A percentile compares a stretch with the other conserved stretches of the same genome.
phyloP scores from a whole-genome alignment of 1,284 basidiomycete genomes.

The Afroboletus lepidellus region DNA sequence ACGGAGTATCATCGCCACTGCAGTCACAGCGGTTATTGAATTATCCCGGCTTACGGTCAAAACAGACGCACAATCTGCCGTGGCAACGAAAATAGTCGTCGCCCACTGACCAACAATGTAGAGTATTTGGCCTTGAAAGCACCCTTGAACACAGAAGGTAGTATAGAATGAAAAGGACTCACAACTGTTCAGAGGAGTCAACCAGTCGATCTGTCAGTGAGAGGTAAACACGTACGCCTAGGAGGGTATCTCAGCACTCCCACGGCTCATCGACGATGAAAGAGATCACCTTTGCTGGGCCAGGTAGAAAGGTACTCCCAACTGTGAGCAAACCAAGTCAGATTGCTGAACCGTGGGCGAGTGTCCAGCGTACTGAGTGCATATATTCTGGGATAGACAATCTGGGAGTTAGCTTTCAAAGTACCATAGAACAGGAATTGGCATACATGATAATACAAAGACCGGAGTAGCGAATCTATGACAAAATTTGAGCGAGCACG shows the following conservation, averaged over 20 bases:
- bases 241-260: background rate
- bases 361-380: background rate
- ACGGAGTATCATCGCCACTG: slow-evolving; percentile 15
- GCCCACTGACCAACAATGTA: slow-evolving; percentile 3
- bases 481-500: background rate
- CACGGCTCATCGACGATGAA: background rate
- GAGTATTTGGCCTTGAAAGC: background rate
- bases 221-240: background rate
- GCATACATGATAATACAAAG: slow-evolving; percentile 1
- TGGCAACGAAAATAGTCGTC: background rate
- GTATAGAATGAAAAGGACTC: background rate
- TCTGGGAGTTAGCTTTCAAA: background rate
- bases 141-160: background rate
- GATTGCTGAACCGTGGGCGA: background rate
- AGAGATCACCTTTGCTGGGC: slow-evolving; percentile 2
- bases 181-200: slow-evolving; percentile 4
- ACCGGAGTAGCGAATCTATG: slow-evolving; percentile 8
- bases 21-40: background rate
- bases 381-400: background rate
- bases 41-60: background rate
- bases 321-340: background rate
- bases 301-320: slow-evolving; percentile 7
- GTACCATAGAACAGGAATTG: background rate
- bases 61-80: slow-evolving; percentile 10
- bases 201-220: background rate